Conservation (phyloP, 192 early-diverging fungal genomes). For the Rhizoclosmatium sp. region DNA sequence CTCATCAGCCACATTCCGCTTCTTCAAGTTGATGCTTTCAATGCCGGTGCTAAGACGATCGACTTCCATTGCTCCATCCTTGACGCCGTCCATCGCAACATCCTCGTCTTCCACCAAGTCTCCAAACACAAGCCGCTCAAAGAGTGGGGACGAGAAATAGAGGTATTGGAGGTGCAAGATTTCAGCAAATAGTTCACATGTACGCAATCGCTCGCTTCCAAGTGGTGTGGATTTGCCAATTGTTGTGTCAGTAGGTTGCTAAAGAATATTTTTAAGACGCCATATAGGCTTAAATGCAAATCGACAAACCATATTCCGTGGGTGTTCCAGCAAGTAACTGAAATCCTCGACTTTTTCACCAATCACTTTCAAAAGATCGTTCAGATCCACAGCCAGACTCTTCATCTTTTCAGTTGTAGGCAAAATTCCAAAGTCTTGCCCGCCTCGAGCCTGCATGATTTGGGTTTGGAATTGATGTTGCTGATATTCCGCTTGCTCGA, state of each 20-base stretch:
- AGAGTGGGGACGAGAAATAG: slow-evolving; percentile 64
- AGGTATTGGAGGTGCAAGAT: slow-evolving; percentile 84
- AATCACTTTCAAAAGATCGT: slow-evolving; percentile 89
- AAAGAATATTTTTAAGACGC: background rate
- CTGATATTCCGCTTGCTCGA: slow-evolving; percentile 66
- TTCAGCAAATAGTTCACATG: slow-evolving; percentile 99
- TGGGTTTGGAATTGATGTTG: slow-evolving; percentile 64
- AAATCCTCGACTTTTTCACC: slow-evolving; percentile 80
- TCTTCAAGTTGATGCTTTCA: slow-evolving; percentile 33
- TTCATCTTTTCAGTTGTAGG: slow-evolving; percentile 60
- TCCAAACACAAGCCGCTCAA: slow-evolving; percentile 55
- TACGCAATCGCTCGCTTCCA: slow-evolving; percentile 94
- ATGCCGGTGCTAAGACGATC: slow-evolving; percentile 10
- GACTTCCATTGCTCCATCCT: background rate
- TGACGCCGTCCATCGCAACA: slow-evolving; percentile 1
- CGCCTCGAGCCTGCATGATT: slow-evolving; percentile 28
- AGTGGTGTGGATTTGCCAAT: slow-evolving; percentile 81
- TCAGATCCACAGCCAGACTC: slow-evolving; percentile 76
- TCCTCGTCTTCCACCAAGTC: slow-evolving; percentile 32
- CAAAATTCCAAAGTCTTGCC: slow-evolving; percentile 32
- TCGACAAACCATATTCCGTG: slow-evolving; percentile 72
- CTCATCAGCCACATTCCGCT: slow-evolving; percentile 56
- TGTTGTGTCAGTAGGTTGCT: slow-evolving; percentile 74
- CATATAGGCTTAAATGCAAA: background rate
- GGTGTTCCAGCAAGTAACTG: slow-evolving; percentile 77